A percentile compares a stretch with the other conserved stretches of the same genome.
Evolutionary conservation across 208 protist genomes (phyloP).

Genomic region (Leishmania aethiopica): DNA sequence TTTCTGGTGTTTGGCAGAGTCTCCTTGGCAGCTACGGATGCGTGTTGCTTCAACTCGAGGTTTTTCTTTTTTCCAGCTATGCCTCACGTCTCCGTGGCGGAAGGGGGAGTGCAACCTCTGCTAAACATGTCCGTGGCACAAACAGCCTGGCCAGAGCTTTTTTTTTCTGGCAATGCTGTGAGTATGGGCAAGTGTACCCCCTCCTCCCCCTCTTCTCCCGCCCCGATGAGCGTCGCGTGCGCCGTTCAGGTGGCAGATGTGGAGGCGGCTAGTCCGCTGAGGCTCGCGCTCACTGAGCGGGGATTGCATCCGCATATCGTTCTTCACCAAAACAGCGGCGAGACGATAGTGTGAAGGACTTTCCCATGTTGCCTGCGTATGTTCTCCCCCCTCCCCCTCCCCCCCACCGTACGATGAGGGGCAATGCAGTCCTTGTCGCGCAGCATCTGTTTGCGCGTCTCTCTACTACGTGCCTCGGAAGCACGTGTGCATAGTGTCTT

Average conservation of each 20-base stretch:
- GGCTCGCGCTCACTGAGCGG: background rate
- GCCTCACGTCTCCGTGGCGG: no score
- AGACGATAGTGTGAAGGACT: background rate
- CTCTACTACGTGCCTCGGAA: background rate
- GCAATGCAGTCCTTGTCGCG: background rate
- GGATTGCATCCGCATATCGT: background rate
- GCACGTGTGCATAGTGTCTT: background rate
- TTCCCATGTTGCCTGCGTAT: background rate
- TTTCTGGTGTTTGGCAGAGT: background rate
- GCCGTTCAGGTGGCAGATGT: background rate
- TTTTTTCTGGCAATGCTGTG: background rate
- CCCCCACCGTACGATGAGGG: background rate
- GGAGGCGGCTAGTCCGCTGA: background rate
- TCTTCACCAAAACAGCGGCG: background rate
- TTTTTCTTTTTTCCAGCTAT: background rate
- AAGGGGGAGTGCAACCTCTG: background rate
- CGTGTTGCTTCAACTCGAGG: background rate
- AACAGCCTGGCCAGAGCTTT: background rate
- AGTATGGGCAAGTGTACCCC: background rate
- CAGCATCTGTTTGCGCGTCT: background rate
- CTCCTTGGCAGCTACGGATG: background rate
- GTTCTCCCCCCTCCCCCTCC: background rate
- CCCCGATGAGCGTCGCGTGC: no score
- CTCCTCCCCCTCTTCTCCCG: no score
- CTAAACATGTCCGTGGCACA: background rate